Evolutionary conservation across 257 asterid species (phyloP), one percentile per base, ranked within the genome.

Genomic region (Marsdenia floribunda): DNA sequence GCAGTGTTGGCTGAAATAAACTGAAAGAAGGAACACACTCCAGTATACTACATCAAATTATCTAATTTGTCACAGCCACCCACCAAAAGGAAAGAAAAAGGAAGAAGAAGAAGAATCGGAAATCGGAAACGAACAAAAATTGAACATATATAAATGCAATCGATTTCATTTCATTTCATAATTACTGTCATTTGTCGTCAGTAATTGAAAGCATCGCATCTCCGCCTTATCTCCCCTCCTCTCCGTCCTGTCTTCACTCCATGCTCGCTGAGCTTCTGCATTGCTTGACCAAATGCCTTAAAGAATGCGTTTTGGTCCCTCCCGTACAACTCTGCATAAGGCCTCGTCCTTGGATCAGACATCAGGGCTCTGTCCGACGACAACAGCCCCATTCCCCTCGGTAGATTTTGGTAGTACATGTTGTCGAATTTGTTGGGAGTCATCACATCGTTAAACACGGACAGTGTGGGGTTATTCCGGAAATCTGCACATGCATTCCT

Each of bases 161-260:
- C 38, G 19, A 29, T 46, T 5, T 22, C 35, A 67, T 2, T 21
- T 2, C n/a, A 12, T 24, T 35, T 3, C 29, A n/a, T 29, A 18
- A 37, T 18, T 3, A 14, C 1, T 4, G 3, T 0, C 49, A 44
- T 44, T 3, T 44, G 49, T 12, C 7, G 63, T 86, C 87, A 89
- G 72, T 81, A 59, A 81, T 93, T 91, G 78, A 88, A 85, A 3
- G 89, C 90, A 70, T 94, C 99, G 76, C 99, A 94, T 81, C 99
- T 85, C 80, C 89, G 95, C 79, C 99, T 85, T 75, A 94, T 80
- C 88, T 94, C 96, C 53, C 99, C 99, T n/a, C 7, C 6, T 63
- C 49, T 44, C 12, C 79, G 77, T 5, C 97, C 99, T 2, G 90
- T 86, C 81, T 87, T 86, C 44, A 92, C 89, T 7, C 89, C 91